These are phyloP conservation scores for Zymoseptoria pseudotritici DNA, from an alignment of 2,329 filamentous ascomycete species.

Conservation along the genomic window DNA sequence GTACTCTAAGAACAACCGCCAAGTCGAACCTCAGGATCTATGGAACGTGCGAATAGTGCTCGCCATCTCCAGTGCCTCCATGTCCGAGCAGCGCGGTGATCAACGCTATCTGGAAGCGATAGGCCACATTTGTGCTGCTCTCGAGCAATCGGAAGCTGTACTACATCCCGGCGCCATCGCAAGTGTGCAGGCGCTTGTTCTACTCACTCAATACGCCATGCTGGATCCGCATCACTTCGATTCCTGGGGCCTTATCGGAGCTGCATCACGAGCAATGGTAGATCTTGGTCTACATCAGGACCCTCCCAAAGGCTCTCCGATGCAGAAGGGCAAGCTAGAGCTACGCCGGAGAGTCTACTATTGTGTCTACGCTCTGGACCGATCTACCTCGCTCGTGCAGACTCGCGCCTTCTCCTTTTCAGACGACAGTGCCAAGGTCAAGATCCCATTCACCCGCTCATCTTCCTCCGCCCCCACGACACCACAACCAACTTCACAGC, in stretches of 20 bases:
- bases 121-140: slow-evolving; percentile 56
- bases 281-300: slow-evolving; percentile 93
- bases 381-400: slow-evolving; percentile 81
- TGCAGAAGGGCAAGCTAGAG: slow-evolving; percentile 64
- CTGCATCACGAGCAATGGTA: slow-evolving; percentile 77
- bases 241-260: slow-evolving; percentile 87
- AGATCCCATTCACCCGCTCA: slow-evolving; percentile 53
- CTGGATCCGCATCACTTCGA: slow-evolving; percentile 87
- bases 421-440: slow-evolving; percentile 77
- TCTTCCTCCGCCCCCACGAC: slow-evolving; percentile 17
- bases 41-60: slow-evolving; percentile 88
- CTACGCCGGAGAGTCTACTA: slow-evolving; percentile 79
- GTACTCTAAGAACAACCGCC: slow-evolving; percentile 61
- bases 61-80: slow-evolving; percentile 68
- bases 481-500: slow-evolving; percentile 20
- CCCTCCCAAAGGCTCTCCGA: slow-evolving; percentile 61
- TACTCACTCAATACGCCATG: slow-evolving; percentile 84
- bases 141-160: slow-evolving; percentile 73
- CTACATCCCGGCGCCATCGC: slow-evolving; percentile 75
- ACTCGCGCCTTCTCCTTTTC: slow-evolving; percentile 88
- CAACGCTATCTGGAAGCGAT: slow-evolving; percentile 56
- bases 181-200: slow-evolving; percentile 78
- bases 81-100: slow-evolving; percentile 60
- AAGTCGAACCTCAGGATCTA: slow-evolving; percentile 60
- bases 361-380: slow-evolving; percentile 84